phyloP scores from a whole-genome alignment of 1,284 basidiomycete genomes.

The Ceratorhiza oryzae-sativae region DNA sequence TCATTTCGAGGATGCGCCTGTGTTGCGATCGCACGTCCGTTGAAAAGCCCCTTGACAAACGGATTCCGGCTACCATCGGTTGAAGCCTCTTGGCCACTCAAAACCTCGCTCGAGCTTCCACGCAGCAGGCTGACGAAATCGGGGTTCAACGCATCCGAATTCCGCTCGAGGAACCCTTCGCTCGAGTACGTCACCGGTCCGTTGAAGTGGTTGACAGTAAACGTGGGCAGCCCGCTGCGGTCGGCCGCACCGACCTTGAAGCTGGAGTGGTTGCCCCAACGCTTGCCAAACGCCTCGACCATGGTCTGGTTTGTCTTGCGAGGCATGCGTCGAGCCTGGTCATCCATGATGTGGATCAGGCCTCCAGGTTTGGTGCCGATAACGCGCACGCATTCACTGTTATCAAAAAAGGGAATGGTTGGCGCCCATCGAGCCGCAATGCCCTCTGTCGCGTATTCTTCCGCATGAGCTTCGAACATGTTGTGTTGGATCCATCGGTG shows the following conservation, averaged over 20 bases:
- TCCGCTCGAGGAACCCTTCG: constrained; percentile 88
- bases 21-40: constrained; percentile 84
- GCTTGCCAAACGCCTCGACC: constrained; percentile 92
- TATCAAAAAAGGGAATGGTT: constrained; percentile 86
- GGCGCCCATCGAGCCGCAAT: constrained; percentile 71
- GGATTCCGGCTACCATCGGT: constrained; percentile 82
- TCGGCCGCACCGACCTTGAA: constrained; percentile 84
- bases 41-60: constrained; percentile 91
- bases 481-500: constrained; percentile 84
- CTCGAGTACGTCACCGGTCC: constrained; percentile 91
- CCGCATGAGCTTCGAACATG: constrained; percentile 79
- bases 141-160: constrained; percentile 88
- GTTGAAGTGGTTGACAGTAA: constrained; percentile 92
- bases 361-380: constrained; percentile 90
- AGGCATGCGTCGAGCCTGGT: constrained; percentile 84
- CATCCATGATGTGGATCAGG: constrained; percentile 96
- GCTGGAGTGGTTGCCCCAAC: constrained; percentile 91
- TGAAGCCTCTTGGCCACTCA: constrained; percentile 47
- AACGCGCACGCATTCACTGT: constrained; percentile 87
- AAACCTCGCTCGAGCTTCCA: constrained; percentile 59
- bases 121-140: constrained; percentile 91
- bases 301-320: constrained; percentile 95
- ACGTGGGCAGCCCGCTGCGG: constrained; percentile 82
- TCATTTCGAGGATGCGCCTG: constrained; percentile 91
- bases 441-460: constrained; percentile 88